Evolutionary conservation across 2,329 filamentous ascomycete genomes (phyloP), one percentile per base, ranked within the genome.

Genomic region (Fusarium annulatum): DNA sequence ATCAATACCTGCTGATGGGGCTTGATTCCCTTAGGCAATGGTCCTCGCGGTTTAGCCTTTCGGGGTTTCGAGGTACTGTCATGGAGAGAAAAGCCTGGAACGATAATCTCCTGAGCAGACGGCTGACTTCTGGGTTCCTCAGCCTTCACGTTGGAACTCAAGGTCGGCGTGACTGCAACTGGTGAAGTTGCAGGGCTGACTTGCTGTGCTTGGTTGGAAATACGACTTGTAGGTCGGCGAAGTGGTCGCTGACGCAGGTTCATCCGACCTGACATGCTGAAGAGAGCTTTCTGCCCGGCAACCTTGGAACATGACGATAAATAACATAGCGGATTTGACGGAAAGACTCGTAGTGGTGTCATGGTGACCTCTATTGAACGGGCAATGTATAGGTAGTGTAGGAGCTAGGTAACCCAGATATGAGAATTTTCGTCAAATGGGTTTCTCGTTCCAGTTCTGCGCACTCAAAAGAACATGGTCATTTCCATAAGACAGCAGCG

Each of bases 21-120:
- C 51, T 77, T 77, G 58, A 76, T 62, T 14, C 75, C 73, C 21
- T 67, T 67, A 28, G 65, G 63, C 21, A 70, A 12, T 9, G 64
- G 34, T 14, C 56, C 41, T 21, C 61, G 69, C 19, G 42, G 52
- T 18, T 70, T 74, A 23, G 56, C 23, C 7, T 68, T 57, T 46
- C 16, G 34, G 45, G 58, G 41, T 43, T 68, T 64, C 12, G 38
- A n/a, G 14, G 23, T 38, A 14, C 21, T 48, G 12, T 56, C 33
- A 10, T 58, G 42, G 15, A 39, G 42, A n/a, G 52, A 30, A 36
- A 36, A 16, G 10, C 51, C 36, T 41, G 36, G 18, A 23, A 30
- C 26, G 11, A 19, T 21, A 12, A 16, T 33, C n/a, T 19, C 23
- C 21, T 41, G 34, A 26, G 21, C 9, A 28, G 23, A 16, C 19